Evolutionary conservation across 2,329 filamentous ascomycete genomes (phyloP), one percentile per base, ranked within the genome.

Genomic region (Fusarium sp.): DNA sequence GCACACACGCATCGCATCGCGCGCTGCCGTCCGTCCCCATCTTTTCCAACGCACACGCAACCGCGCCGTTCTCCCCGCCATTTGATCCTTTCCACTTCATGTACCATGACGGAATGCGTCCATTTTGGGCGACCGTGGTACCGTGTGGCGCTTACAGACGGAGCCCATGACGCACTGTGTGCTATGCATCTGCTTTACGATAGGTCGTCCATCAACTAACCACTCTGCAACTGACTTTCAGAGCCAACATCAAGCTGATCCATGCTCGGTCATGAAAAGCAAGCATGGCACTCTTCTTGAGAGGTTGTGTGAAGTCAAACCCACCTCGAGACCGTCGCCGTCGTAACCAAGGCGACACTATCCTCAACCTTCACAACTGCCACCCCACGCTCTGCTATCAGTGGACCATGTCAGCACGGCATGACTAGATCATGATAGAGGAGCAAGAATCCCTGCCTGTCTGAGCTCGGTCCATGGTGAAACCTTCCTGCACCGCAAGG

Each of bases 81-180:
- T 64, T 68, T 59, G 34, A 38, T 44, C 40, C 40, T 23, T 44
- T 46, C 23, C 23, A 27, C 54, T 27, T 42, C 29, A 71, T 65
- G 73, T 70, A 58, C 61, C 42, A 74, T 74, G 73, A 75, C 73
- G 73, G 64, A 42, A 65, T 57, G 55, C 40, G 55, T 58, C 55
- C 51, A 40, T 64, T 70, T 72, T 57, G 53, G 53, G 59, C 50
- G 59, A 65, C 65, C 51, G 62, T 44, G 25, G 56, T 44, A 61
- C 29, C 11, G 36, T 56, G 40, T 29, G 29, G 16, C 13, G 23
- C 20, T n/a, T 29, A 20, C 25, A 16, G 2, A 4, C 31, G 4
- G 20, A 10, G 23, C 13, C 20, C 29, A n/a, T 14, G 4, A n/a
- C n/a, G 29, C 56, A 58, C 56, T 58, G 56, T 58, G n/a, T 44